These are phyloP conservation scores for Oidiodendron maius DNA, from an alignment of 495 filamentous ascomycete genomes.

Conservation along the genomic window DNA sequence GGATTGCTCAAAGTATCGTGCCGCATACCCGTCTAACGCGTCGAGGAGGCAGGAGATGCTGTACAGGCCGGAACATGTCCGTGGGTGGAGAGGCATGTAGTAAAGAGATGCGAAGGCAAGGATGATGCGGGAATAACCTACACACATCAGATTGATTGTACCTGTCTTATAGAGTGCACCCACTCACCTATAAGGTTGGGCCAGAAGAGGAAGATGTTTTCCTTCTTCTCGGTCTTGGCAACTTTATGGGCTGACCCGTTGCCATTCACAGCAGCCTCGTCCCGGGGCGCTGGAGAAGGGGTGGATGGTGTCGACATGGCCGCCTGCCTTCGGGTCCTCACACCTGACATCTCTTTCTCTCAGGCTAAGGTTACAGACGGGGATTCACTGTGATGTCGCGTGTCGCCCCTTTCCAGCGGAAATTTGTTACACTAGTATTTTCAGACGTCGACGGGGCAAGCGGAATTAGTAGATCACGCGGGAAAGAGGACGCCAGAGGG, in stretches of 20 bases:
- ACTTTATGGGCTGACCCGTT: conserved; percentile 12
- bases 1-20: conserved; percentile 80
- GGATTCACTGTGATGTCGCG: conserved; percentile 3
- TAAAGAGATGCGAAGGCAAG: conserved; percentile 89
- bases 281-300: conserved; percentile 11
- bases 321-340: conserved; percentile 21
- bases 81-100: conserved; percentile 96
- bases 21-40: conserved; percentile 87
- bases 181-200: conserved; percentile 87
- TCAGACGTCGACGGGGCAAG: too few species aligned
- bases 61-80: conserved; percentile 89
- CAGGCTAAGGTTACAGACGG: not conserved
- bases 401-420: not conserved
- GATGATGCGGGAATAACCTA: conserved; percentile 85
- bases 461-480: too few species aligned
- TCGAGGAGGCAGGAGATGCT: conserved; percentile 89
- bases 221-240: conserved; percentile 32
- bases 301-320: conserved; percentile 17
- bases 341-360: conserved; percentile 19
- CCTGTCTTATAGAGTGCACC: conserved; percentile 2
- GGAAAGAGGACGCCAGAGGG: not conserved
- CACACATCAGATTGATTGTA: conserved; percentile 3
- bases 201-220: conserved; percentile 94
- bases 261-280: conserved; percentile 17
- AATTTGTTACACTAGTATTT: too few species aligned